These are phyloP conservation scores for Pseudogymnoascus sp. DNA, from an alignment of 2,329 filamentous ascomycete species.

Conservation along the genomic window DNA sequence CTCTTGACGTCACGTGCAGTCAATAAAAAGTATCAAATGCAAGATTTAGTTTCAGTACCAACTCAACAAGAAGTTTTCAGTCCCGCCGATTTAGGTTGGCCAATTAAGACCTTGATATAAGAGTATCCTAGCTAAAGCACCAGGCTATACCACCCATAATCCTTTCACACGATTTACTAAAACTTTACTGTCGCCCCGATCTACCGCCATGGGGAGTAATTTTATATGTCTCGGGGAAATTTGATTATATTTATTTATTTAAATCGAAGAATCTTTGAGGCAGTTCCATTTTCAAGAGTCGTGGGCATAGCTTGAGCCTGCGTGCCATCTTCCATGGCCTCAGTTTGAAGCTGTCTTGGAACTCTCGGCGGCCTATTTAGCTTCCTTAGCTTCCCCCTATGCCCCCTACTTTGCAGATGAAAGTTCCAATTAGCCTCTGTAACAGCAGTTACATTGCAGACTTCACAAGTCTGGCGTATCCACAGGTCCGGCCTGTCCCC, in stretches of 20 bases:
- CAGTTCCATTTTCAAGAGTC: background rate
- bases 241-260: background rate
- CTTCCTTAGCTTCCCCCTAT: slow-evolving; percentile 29
- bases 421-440: slow-evolving; percentile 45
- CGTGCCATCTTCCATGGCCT: background rate
- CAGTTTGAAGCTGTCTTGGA: background rate
- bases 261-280: background rate
- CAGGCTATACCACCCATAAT: too few species aligned
- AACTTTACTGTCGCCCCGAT: too few species aligned
- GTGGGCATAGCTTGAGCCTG: background rate
- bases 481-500: slow-evolving; percentile 37
- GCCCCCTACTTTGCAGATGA: slow-evolving; percentile 39
- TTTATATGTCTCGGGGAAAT: background rate
- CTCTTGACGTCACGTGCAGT: too few species aligned
- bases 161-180: too few species aligned
- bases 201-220: background rate
- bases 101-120: too few species aligned
- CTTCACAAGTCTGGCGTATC: slow-evolving; percentile 55
- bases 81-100: too few species aligned
- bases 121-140: too few species aligned
- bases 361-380: background rate
- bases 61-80: too few species aligned
- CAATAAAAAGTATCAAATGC: too few species aligned
- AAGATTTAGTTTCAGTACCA: too few species aligned
- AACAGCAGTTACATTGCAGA: slow-evolving; percentile 59